Percentiles rank a stretch among this genome's conserved stretches.
Evolutionary conservation across 768 basidiomycete species (phyloP).

Genomic region (Lactarius quietus): DNA sequence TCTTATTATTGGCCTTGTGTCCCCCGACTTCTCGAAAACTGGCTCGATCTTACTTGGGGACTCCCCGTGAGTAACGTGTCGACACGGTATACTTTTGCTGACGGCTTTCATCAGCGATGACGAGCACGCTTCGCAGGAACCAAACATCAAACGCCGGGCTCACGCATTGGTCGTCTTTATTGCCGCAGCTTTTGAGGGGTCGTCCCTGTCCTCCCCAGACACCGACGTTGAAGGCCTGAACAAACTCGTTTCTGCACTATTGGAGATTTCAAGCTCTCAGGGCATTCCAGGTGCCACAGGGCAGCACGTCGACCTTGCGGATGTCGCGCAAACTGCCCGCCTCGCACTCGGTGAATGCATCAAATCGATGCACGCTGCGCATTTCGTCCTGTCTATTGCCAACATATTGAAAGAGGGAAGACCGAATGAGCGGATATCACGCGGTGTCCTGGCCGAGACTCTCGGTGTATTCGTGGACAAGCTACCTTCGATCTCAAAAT

Average conservation of each 20-base stretch:
- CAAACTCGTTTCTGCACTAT: conserved; percentile 46
- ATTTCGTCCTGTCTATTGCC: conserved; percentile 59
- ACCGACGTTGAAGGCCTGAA: conserved; percentile 33
- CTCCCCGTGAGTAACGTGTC: conserved; percentile 43
- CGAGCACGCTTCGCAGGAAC: conserved; percentile 48
- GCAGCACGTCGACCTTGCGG: conserved; percentile 16
- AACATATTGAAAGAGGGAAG: conserved; percentile 43
- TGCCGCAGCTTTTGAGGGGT: conserved; percentile 45
- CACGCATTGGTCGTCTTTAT: conserved; percentile 66
- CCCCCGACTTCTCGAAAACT: conserved; percentile 34
- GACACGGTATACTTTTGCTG: neutral
- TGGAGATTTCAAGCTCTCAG: conserved; percentile 44
- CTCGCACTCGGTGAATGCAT: conserved; percentile 35
- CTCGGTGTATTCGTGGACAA: conserved; percentile 67
- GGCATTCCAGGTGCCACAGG: conserved; percentile 32
- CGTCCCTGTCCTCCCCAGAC: conserved; percentile 27
- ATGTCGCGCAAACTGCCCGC: conserved; percentile 21
- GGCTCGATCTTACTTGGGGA: conserved; percentile 53
- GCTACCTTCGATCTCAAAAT: conserved; percentile 54
- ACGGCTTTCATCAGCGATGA: conserved; percentile 45
- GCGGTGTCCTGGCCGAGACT: conserved; percentile 43
- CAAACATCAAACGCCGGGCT: conserved; percentile 53
- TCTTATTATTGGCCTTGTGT: conserved; percentile 44
- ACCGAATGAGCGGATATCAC: conserved; percentile 13
- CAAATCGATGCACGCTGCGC: conserved; percentile 60